Conservation (phyloP, 306 rosid species). For the Canavalia gladiata region DNA sequence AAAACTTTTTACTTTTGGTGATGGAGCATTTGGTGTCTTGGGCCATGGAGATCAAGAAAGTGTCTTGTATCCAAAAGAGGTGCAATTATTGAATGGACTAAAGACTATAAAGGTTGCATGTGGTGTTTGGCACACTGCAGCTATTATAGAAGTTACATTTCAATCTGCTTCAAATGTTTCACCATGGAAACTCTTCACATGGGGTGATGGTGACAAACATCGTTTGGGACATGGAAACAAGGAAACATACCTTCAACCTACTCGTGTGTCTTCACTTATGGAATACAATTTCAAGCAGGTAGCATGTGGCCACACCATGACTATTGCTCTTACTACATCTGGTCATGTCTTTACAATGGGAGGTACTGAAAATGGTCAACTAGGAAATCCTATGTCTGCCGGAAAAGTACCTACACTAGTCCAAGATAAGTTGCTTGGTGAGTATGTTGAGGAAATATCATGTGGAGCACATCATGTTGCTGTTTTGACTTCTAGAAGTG, state of each 20-base stretch:
- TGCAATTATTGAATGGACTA: constrained; percentile 72
- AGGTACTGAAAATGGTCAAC: constrained; percentile 74
- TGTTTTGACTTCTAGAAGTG: constrained; percentile 79
- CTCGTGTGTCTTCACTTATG: constrained; percentile 78
- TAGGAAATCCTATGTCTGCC: constrained; percentile 76
- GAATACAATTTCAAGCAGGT: constrained; percentile 88
- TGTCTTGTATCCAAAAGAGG: constrained; percentile 76
- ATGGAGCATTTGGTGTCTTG: constrained; percentile 69
- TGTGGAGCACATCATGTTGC: constrained; percentile 87
- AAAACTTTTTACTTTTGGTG: constrained; percentile 78
- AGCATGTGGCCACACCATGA: constrained; percentile 87
- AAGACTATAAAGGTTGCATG: constrained; percentile 86
- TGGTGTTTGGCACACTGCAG: constrained; percentile 98
- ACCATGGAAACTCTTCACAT: constrained; percentile 81
- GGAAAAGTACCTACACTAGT: constrained; percentile 84
- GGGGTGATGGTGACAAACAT: constrained; percentile 95
- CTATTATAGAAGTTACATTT: constrained; percentile 81
- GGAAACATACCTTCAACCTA: constrained; percentile 81
- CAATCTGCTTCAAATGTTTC: constrained; percentile 60
- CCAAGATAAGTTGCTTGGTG: constrained; percentile 90
- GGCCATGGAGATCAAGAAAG: constrained; percentile 92
- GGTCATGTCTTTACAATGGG: constrained; percentile 97
- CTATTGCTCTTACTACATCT: constrained; percentile 83
- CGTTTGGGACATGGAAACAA: constrained; percentile 88
- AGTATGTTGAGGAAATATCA: constrained; percentile 82